Evolutionary conservation across 2,329 filamentous ascomycete genomes (phyloP), one percentile per base, ranked within the genome.

Genomic region (Epichloe sp.): DNA sequence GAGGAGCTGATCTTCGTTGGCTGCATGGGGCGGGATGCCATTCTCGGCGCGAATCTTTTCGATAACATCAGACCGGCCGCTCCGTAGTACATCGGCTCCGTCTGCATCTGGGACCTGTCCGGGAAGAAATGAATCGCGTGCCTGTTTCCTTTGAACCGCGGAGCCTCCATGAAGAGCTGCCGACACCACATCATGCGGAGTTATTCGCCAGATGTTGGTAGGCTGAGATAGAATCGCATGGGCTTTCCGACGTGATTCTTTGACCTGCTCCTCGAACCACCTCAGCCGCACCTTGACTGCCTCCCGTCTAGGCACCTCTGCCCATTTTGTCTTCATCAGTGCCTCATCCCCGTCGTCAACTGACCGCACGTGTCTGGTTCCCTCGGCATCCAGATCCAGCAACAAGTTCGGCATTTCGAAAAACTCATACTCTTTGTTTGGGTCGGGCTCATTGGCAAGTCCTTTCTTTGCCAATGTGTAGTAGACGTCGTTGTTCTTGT

Each of bases 321-420:
- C 57, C 66, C 67, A 73, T 51, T 55, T 61, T 17, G 53, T 56
- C 40, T 38, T 44, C 53, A 66, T 62, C 3, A 48, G 55, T n/a
- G 55, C 59, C 49, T 71, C 70, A 44, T 73, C 64, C 4, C 57
- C 55, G 3, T 65, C 56, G 44, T 68, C 62, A 50, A 63, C 71
- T 2, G 62, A 58, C 31, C 75, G 72, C 40, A 78, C 74, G 45
- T 65, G 60, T 1, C 58, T 63, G 55, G 59, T 71, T 19, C 71
- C 66, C 53, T 72, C 68, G 44, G 73, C 71, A 55, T 79, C 77
- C 40, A 80, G 72, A 52, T 80, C 74, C 40, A 80, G 65, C 3
- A 78, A 59, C 11, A 73, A 54, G 17, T 66, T 50, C 12, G 72
- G 68, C 41, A 74, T 62, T 23, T 71, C 59, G 54, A 71, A 70